Percentiles rank a stretch among this genome's conserved stretches.
Evolutionary conservation across 1,284 basidiomycete genomes (phyloP).

Genomic region (Phlebopus sp.): DNA sequence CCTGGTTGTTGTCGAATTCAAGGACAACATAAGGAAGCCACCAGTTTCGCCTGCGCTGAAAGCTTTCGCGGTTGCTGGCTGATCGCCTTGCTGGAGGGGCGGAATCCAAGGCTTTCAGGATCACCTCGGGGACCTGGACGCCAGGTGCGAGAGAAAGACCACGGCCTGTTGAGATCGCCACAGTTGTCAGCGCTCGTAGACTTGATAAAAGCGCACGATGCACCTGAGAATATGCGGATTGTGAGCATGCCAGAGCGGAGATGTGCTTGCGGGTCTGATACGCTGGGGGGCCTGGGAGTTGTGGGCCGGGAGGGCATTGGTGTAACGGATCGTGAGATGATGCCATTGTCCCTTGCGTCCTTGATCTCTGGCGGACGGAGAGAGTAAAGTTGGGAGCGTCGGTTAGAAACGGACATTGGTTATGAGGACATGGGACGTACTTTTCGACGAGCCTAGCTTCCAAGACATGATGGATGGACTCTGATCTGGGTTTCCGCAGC

Average conservation of each 20-base stretch:
- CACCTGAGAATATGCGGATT: constrained; percentile 85
- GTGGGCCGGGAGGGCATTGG: constrained; percentile 70
- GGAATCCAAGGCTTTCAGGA: constrained; percentile 75
- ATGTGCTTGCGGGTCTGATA: constrained; percentile 46
- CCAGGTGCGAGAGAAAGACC: constrained; percentile 74
- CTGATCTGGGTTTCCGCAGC: not conserved
- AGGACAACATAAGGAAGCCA: constrained; percentile 97
- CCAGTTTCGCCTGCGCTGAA: constrained; percentile 90
- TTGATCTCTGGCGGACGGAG: constrained; percentile 49
- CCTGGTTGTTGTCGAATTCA: constrained; percentile 99
- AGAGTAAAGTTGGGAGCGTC: not conserved
- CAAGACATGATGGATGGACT: constrained; percentile 33
- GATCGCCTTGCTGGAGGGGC: constrained; percentile 50
- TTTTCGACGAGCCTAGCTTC: constrained; percentile 46
- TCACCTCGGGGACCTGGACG: constrained; percentile 79
- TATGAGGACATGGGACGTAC: constrained; percentile 22
- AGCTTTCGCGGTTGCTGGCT: constrained; percentile 75
- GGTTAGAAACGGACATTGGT: not conserved
- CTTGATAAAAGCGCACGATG: not conserved
- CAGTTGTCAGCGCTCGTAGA: not conserved
- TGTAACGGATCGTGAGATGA: constrained; percentile 68
- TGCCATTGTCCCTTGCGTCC: constrained; percentile 64
- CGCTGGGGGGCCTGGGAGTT: constrained; percentile 63
- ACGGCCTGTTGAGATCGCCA: constrained; percentile 45
- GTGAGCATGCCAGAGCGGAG: constrained; percentile 82